Evolutionary conservation across 2,329 filamentous ascomycete genomes (phyloP).

Genomic region (Diplocarpon rosae): DNA sequence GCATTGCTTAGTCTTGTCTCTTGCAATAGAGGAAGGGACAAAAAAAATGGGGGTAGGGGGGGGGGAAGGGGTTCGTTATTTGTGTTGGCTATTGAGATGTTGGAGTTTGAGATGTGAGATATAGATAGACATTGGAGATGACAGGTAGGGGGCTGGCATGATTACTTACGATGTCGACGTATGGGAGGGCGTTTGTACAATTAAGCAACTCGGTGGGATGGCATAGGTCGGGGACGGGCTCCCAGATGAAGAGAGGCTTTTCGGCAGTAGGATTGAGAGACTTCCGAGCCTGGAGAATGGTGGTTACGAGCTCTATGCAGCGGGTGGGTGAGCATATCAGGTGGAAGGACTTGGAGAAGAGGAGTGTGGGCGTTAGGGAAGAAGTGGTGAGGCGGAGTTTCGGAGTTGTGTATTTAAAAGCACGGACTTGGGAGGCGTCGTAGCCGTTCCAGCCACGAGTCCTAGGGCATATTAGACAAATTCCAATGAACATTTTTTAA

Average conservation of each 20-base stretch:
- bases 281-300: conserved; percentile 52
- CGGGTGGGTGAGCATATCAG: conserved; percentile 72
- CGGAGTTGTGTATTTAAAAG: conserved; percentile 79
- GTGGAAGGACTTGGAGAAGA: conserved; percentile 71
- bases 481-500: conserved; percentile 36
- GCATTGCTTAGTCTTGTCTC: neutral
- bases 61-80: neutral
- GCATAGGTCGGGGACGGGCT: conserved; percentile 86
- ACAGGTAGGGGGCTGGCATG: conserved; percentile 26
- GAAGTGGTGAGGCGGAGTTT: conserved; percentile 70
- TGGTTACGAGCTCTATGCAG: conserved; percentile 63
- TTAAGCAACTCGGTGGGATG: conserved; percentile 56
- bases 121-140: neutral
- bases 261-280: conserved; percentile 19
- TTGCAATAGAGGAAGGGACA: too few relatives aligned
- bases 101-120: neutral
- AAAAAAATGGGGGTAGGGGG: too few relatives aligned
- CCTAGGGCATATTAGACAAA: conserved; percentile 46
- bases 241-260: conserved; percentile 58
- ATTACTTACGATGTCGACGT: conserved; percentile 39
- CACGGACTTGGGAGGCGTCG: conserved; percentile 53
- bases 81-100: too few relatives aligned
- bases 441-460: conserved; percentile 94
- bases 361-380: conserved; percentile 54
- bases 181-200: conserved; percentile 49